These are phyloP conservation scores for Carex parvula DNA, from an alignment of 176 grass and related monocot genomes.

Conservation along the genomic window DNA sequence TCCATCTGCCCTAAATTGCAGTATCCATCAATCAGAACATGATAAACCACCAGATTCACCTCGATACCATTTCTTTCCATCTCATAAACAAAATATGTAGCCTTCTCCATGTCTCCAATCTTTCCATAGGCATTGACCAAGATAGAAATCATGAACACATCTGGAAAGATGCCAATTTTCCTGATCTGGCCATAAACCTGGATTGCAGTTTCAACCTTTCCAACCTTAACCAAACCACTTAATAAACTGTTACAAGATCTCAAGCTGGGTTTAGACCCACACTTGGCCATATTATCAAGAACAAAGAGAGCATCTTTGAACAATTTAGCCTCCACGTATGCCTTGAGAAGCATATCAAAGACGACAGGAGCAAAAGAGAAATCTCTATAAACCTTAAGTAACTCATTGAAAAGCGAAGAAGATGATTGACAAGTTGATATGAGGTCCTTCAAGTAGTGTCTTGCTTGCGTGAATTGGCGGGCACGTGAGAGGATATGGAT, in stretches of 20 bases:
- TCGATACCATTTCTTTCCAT: slow-evolving; percentile 70
- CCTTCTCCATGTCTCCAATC: slow-evolving; percentile 32
- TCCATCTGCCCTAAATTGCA: slow-evolving; percentile 45
- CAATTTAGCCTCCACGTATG: slow-evolving; percentile 35
- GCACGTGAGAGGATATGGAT: slow-evolving; percentile 67
- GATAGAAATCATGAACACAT: slow-evolving; percentile 60
- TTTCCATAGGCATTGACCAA: slow-evolving; percentile 75
- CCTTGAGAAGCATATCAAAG: slow-evolving; percentile 83
- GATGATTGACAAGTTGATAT: slow-evolving; percentile 15
- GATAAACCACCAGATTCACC: slow-evolving; percentile 71
- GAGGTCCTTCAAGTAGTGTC: slow-evolving; percentile 45
- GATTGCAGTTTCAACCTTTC: slow-evolving; percentile 28
- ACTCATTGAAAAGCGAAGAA: slow-evolving; percentile 46
- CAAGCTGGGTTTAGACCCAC: slow-evolving; percentile 55
- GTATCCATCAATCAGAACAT: slow-evolving; percentile 66
- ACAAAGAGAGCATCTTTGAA: slow-evolving; percentile 56
- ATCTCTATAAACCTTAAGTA: slow-evolving; percentile 59
- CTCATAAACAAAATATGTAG: slow-evolving; percentile 41
- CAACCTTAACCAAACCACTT: slow-evolving; percentile 51
- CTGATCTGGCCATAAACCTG: slow-evolving; percentile 66
- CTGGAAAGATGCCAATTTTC: slow-evolving; percentile 38
- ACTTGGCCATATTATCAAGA: slow-evolving; percentile 74
- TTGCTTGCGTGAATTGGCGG: slow-evolving; percentile 49
- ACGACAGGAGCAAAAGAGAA: slow-evolving; percentile 65
- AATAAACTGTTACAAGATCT: slow-evolving; percentile 80